These are phyloP conservation scores for Tilletiaria anomala DNA, from an alignment of 1,284 basidiomycete species.

Conservation along the genomic window DNA sequence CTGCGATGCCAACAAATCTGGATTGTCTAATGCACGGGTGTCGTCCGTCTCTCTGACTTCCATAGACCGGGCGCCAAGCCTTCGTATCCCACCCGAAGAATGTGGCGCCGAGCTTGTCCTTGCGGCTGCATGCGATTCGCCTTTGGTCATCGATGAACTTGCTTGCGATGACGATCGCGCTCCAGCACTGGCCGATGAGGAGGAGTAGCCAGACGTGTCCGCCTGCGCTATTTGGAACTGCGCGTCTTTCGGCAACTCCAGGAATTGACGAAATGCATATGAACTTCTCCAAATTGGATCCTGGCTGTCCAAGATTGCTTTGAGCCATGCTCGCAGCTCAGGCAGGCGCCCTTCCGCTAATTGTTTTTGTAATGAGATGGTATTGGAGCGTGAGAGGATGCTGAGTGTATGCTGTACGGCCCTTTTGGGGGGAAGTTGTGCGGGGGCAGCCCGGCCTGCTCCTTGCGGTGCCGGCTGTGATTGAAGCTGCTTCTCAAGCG, in stretches of 20 bases:
- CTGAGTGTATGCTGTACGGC: constrained; percentile 43
- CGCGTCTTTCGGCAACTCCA: constrained; percentile 56
- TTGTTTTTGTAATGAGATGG: not conserved
- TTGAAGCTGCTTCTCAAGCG: constrained; percentile 65
- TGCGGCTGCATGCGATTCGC: not conserved
- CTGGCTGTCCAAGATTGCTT: constrained; percentile 64
- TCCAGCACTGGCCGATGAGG: not conserved
- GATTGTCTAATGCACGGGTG: constrained; percentile 73
- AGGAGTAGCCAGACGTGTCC: not conserved
- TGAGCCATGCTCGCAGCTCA: constrained; percentile 69
- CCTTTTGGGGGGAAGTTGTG: constrained; percentile 65
- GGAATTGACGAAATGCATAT: constrained; percentile 68
- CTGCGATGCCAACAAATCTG: constrained; percentile 65
- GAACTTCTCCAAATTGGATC: constrained; percentile 67
- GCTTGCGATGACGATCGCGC: not conserved
- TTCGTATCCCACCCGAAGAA: not conserved
- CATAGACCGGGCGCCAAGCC: not conserved
- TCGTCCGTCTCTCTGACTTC: constrained; percentile 63
- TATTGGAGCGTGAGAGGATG: constrained; percentile 10
- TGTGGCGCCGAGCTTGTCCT: not conserved
- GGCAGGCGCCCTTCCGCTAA: constrained; percentile 3
- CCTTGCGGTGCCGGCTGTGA: constrained; percentile 46
- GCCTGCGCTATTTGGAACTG: constrained; percentile 11
- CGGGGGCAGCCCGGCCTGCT: constrained; percentile 49
- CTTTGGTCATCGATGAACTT: not conserved